A percentile compares a stretch with the other conserved stretches of the same genome.
phyloP scores from a whole-genome alignment of 2,329 filamentous ascomycete genomes.

The Botryotinia globosa region DNA sequence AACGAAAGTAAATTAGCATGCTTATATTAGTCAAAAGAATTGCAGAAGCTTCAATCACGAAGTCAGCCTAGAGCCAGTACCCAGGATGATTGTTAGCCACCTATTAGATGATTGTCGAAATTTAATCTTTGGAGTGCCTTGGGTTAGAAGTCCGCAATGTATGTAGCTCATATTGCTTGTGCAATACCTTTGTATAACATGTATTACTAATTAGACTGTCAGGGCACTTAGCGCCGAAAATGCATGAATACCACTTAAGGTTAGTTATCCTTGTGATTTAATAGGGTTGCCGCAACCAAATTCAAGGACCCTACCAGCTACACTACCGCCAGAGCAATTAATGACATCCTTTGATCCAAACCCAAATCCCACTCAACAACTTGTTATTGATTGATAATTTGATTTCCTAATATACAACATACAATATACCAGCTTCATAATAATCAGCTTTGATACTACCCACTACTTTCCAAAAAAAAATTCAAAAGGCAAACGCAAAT shows the following conservation, averaged over 20 bases:
- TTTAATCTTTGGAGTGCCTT: neutral
- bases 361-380: neutral
- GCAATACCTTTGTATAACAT: neutral
- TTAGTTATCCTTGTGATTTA: constrained; percentile 2
- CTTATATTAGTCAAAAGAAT: neutral
- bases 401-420: neutral
- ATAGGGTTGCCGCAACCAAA: neutral
- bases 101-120: neutral
- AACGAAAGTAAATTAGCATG: neutral
- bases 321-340: neutral
- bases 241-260: neutral
- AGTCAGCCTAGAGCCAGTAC: neutral
- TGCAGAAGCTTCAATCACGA: neutral
- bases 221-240: neutral
- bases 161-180: neutral
- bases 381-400: neutral
- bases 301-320: neutral
- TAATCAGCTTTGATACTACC: neutral
- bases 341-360: constrained; percentile 2
- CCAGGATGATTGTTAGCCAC: neutral
- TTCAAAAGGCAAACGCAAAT: neutral
- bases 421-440: neutral
- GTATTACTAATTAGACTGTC: neutral
- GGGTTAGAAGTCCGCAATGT: neutral
- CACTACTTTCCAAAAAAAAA: too few species aligned